These are phyloP conservation scores for Entamoeba nuttalli DNA, from an alignment of 208 protist species.

Conservation along the genomic window DNA sequence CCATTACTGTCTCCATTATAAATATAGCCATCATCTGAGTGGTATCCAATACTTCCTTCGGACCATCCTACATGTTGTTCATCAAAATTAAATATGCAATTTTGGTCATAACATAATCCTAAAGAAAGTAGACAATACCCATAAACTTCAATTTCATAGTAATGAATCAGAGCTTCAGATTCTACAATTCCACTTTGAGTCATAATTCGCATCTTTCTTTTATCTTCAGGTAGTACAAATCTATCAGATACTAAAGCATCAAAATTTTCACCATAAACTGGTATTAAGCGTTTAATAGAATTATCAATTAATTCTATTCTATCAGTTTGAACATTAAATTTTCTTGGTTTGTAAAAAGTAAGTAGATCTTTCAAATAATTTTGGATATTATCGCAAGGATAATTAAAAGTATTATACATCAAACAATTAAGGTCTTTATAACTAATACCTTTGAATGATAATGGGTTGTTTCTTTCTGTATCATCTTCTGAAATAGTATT, in stretches of 20 bases:
- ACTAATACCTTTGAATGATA: background rate
- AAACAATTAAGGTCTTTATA: background rate
- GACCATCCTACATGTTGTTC: background rate
- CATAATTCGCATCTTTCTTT: background rate
- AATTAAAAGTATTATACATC: background rate
- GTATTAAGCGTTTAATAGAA: background rate
- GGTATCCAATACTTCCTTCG: background rate
- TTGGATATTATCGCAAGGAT: background rate
- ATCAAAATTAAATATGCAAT: background rate
- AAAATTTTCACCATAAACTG: background rate
- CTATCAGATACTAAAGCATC: background rate
- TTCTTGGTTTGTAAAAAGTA: background rate
- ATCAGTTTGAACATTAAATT: background rate
- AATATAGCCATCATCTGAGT: background rate
- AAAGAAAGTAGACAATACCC: background rate
- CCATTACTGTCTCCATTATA: background rate
- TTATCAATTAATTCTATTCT: background rate
- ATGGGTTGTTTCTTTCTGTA: background rate
- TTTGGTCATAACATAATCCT: background rate
- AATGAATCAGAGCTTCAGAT: background rate
- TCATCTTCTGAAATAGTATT: background rate
- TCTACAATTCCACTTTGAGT: background rate
- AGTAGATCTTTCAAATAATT: background rate
- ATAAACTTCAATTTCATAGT: background rate
- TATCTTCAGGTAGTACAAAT: background rate